Base-by-base conservation (phyloP, 345 rosid genomes). In the Gynandropsis gynandra region DNA sequence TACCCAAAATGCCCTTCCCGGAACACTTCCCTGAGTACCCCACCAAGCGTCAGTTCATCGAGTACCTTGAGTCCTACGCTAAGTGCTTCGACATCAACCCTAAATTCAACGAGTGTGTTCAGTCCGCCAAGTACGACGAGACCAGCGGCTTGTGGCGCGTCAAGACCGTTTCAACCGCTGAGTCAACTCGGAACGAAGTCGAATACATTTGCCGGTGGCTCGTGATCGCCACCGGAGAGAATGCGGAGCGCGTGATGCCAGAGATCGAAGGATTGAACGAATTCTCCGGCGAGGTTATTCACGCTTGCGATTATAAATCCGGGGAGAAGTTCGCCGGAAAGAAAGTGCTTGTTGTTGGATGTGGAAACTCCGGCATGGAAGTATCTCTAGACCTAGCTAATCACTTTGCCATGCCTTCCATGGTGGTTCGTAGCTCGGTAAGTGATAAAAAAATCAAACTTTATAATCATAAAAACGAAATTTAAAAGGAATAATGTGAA, bases 301-400 rank as follows among this genome's bases (percentile, higher is more conserved):
- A 92, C 48, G 80, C 79, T 8, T 64, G 78, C 39, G 76, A 76
- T 0, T 92, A 92, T 56, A 92, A 87, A 67, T 87, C 95, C 42
- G 98, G 96, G 0, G 72, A 82, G 49, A 76, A 74, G 42, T 87
- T 74, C 52, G 41, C 52, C 21, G 83, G 81, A 29, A 75, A 92
- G 68, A 67, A 74, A 38, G 95, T 87, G 1, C 72, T 92, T 0
- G 98, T 92, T 24, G 88, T 92, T 4, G 98, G 98, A 1, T 79
- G 95, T 54, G 98, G 98, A 4, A 92, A 92, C 66, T 92, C 98
- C 4, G 98, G 96, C 58, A 85, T 92, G 96, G 98, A 92, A 42
- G 66, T 92, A 37, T 84, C 98, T 45, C 93, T 92, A 51, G 96
- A 92, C 66, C 84, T 92, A 1, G 75, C 82, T 61, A 69, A 92